Base-by-base conservation (phyloP, 371 early-diverging fungal species). In the Mucor mucedo region DNA sequence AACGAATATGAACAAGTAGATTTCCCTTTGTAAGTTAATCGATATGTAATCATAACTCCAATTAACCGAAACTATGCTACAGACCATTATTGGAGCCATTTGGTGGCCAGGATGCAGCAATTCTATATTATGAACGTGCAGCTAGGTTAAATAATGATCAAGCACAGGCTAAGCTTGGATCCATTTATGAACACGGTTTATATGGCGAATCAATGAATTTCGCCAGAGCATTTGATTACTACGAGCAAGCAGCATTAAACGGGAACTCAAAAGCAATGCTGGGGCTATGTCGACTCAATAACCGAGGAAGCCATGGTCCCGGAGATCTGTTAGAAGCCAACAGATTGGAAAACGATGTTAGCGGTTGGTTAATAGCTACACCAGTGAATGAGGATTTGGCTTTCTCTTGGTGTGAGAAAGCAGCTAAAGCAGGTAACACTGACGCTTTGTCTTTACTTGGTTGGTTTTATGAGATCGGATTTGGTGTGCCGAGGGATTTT, bases 351-450 rank as follows among this genome's bases (percentile, higher is more conserved):
- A 66, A 66, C 8, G 76, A 79, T 58, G 73, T 69, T 2, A 69
- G 75, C 16, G 73, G 72, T 9, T 75, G 80, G 80, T 13, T 74
- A 30, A 55, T 41, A 5, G 57, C 70, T 45, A 62, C 62, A n/a
- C 68, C 63, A 0, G 33, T 41, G 8, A 76, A 88, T 8, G 84
- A 86, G 55, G 88, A 79, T 58, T 39, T 65, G 9, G 58, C 80
- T 0, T 79, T 75, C 52, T 52, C 52, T 38, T 79, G 80, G 80
- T 79, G 80, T 56, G 66, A 71, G 56, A 62, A 62, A 16, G 75
- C 77, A 1, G 76, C 72, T 2, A 66, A 71, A 9, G 57, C 58
- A 35, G 73, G 61, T 0, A 47, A 66, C n/a, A 55, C 52, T 2
- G 73, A 77, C 41, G 80, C 80, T 0, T 48, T 66, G 27, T 69